Evolutionary conservation across 2,329 filamentous ascomycete species (phyloP).

Genomic region (Fusarium neocosmosporiellum): DNA sequence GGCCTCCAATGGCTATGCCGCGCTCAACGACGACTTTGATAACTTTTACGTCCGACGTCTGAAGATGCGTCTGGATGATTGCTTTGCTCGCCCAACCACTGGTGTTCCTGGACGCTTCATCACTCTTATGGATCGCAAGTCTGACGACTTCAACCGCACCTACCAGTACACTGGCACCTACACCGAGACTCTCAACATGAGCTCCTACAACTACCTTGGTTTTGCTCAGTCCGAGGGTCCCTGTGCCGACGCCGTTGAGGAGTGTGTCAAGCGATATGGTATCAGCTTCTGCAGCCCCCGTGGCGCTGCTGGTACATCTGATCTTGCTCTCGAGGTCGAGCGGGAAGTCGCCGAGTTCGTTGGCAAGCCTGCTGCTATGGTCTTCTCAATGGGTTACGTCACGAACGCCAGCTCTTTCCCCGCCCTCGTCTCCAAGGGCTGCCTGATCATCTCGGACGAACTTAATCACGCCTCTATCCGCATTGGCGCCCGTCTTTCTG

Average conservation of each 20-base stretch:
- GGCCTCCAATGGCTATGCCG: slow-evolving; percentile 88
- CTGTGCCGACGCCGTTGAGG: slow-evolving; percentile 93
- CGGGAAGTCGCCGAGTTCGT: slow-evolving; percentile 90
- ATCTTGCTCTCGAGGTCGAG: slow-evolving; percentile 90
- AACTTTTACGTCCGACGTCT: slow-evolving; percentile 96
- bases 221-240: slow-evolving; percentile 98
- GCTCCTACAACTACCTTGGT: slow-evolving; percentile 99
- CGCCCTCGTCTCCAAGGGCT: slow-evolving; percentile 91
- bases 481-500: slow-evolving; percentile 91
- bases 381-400: slow-evolving; percentile 99
- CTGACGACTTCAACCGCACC: slow-evolving; percentile 89
- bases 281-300: slow-evolving; percentile 85
- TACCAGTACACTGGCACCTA: slow-evolving; percentile 91
- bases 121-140: slow-evolving; percentile 89
- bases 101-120: slow-evolving; percentile 96
- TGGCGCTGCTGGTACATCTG: slow-evolving; percentile 85
- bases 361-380: slow-evolving; percentile 92
- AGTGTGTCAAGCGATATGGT: slow-evolving; percentile 85
- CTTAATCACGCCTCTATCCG: slow-evolving; percentile 98
- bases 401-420: slow-evolving; percentile 96
- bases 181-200: slow-evolving; percentile 97
- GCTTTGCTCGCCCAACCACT: slow-evolving; percentile 91
- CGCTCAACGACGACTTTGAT: slow-evolving; percentile 97
- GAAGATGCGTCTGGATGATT: slow-evolving; percentile 96
- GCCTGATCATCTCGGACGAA: slow-evolving; percentile 94